These are phyloP conservation scores for Astraeus odoratus DNA, from an alignment of 768 basidiomycete species.

Conservation along the genomic window DNA sequence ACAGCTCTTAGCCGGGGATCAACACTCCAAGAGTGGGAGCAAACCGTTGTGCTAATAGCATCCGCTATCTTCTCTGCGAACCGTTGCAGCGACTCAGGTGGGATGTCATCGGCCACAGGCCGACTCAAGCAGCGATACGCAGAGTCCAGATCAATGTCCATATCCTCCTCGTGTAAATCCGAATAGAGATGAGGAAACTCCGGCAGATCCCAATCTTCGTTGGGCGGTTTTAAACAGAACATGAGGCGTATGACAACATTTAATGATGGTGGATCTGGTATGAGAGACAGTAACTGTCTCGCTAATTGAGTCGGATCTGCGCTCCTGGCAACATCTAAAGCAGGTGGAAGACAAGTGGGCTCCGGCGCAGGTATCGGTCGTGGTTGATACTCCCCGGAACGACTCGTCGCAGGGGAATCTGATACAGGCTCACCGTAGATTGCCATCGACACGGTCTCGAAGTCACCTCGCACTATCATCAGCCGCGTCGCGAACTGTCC, in stretches of 20 bases:
- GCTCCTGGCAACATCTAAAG: conserved; percentile 55
- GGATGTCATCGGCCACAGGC: conserved; percentile 53
- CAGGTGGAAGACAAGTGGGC: conserved; percentile 35
- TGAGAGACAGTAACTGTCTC: conserved; percentile 50
- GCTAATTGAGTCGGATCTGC: conserved; percentile 58
- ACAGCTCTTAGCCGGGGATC: conserved; percentile 2
- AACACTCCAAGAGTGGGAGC: neutral
- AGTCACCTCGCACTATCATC: conserved; percentile 76
- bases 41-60: conserved; percentile 51
- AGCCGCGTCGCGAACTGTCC: conserved; percentile 64
- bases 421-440: conserved; percentile 49
- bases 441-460: conserved; percentile 48
- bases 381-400: conserved; percentile 36
- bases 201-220: conserved; percentile 74
- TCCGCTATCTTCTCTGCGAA: conserved; percentile 55
- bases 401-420: conserved; percentile 35
- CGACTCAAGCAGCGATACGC: conserved; percentile 47
- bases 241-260: conserved; percentile 62
- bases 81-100: conserved; percentile 40
- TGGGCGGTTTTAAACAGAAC: conserved; percentile 72
- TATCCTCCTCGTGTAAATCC: conserved; percentile 45
- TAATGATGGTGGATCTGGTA: conserved; percentile 57
- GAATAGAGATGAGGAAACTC: conserved; percentile 68
- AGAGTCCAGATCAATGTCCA: conserved; percentile 51
- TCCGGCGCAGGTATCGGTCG: conserved; percentile 29